Evolutionary conservation across 257 asterid genomes (phyloP).

Genomic region (Ballota nigra): DNA sequence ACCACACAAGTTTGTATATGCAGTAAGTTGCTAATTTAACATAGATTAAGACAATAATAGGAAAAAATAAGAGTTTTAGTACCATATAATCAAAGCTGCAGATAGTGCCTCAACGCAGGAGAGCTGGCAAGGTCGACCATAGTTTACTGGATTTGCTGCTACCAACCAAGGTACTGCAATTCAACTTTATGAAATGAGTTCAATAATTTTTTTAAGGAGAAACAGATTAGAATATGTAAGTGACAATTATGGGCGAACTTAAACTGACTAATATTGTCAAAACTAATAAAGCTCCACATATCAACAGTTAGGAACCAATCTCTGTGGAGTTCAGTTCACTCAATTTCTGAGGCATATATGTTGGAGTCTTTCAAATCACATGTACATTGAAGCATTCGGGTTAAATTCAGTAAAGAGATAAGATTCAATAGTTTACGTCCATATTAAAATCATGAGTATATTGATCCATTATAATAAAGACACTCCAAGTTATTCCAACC

Average conservation of each 20-base stretch:
- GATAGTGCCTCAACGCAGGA: constrained; percentile 99
- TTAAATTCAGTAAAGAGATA: not conserved
- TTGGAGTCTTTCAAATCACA: not conserved
- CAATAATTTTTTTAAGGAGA: constrained; percentile 1
- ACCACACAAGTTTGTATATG: not conserved
- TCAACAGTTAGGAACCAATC: not conserved
- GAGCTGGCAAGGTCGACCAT: constrained; percentile 93
- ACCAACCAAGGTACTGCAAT: constrained; percentile 95
- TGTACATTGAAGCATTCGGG: not conserved
- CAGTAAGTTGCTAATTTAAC: not conserved
- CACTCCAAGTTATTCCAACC: not conserved
- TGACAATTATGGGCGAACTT: not conserved
- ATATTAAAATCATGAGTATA: not conserved
- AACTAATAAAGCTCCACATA: not conserved
- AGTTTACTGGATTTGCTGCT: constrained; percentile 99
- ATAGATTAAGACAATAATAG: not conserved
- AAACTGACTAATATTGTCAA: not conserved
- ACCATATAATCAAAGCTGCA: constrained; percentile 94
- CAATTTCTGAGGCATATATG: not conserved
- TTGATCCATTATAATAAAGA: constrained; percentile 1
- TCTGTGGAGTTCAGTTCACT: not conserved
- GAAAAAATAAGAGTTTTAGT: constrained; percentile 14
- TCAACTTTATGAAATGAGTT: constrained; percentile 25
- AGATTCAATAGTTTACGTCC: not conserved
- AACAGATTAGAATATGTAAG: not conserved